Evolutionary conservation across 116 monocot species (phyloP), one percentile per base, ranked within the genome.

Genomic region (Trichopus zeylanicus): DNA sequence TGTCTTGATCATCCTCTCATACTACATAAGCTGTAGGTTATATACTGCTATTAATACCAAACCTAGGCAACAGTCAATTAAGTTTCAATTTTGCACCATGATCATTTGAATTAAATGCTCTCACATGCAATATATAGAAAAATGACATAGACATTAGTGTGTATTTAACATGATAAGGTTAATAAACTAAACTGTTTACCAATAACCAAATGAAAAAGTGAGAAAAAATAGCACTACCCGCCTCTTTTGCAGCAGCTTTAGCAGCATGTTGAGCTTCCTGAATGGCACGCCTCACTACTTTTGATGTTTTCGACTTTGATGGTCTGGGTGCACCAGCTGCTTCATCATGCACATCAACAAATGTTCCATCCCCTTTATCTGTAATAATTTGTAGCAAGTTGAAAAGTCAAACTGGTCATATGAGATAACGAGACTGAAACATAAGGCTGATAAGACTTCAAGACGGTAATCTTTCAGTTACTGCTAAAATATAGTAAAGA

Each of bases 251-350:
- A 20, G 84, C 82, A 65, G 85, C 85, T 63, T 98, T 98, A 42
- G 97, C 85, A 69, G 97, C 91, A 59, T 91, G 81, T 46, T 98
- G 91, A 53, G 79, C 87, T 48, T 98, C 97, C 68, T 98, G 97
- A 56, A 79, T 49, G 10, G 97, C 97, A 73, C 97, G 91, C 53
- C 97, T 76, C 60, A 88, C 97, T 71, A 88, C 87, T 78, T 80
- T 98, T 31, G 97, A 67, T 49, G 74, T 74, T 67, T 85, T 91
- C 56, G 81, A 82, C 57, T 91, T 91, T 20, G 53, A 29, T 30
- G 67, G 47, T 28, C 61, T 81, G 53, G 74, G 55, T 56, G 49
- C 33, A 6, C 55, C 71, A 48, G n/a, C 55, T 38, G 62, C 73
- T 67, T 90, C 83, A 53, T 58, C 67, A 53, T 63, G 71, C 35